Conservation (phyloP, 1,139 yeast species). For the Hansenula sp. region DNA sequence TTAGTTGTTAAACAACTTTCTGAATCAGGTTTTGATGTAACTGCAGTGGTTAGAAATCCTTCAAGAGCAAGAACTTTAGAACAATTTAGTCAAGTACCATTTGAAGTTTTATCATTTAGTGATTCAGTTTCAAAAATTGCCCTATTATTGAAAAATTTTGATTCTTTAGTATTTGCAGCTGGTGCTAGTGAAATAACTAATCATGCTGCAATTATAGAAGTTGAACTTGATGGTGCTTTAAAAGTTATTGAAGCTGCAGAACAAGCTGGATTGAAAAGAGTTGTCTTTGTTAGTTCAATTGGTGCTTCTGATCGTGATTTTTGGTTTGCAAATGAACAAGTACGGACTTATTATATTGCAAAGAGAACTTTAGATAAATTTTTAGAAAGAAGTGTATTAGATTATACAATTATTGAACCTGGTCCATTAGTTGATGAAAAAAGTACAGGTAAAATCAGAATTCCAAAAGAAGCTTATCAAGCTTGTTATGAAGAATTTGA, state of each 20-base stretch:
- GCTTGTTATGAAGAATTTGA: conserved; percentile 9
- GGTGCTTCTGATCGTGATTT: conserved; percentile 36
- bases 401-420: conserved; percentile 53
- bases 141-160: conserved; percentile 33
- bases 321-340: conserved; percentile 22
- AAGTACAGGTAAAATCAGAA: conserved; percentile 35
- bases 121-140: conserved; percentile 32
- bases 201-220: conserved; percentile 29
- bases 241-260: conserved; percentile 45
- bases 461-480: conserved; percentile 10
- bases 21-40: conserved; percentile 26
- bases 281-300: conserved; percentile 41
- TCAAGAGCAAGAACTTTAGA: conserved; percentile 30
- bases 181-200: conserved; percentile 41
- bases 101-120: conserved; percentile 28
- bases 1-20: conserved; percentile 27
- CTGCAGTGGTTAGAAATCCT: conserved; percentile 38
- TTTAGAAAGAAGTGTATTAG: conserved; percentile 35
- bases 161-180: conserved; percentile 45
- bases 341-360: conserved; percentile 42
- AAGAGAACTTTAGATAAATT: conserved; percentile 53
- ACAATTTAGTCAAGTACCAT: conserved; percentile 10
- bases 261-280: conserved; percentile 35
- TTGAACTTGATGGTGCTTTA: conserved; percentile 49
- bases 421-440: conserved; percentile 35